A percentile compares a stretch with the other conserved stretches of the same genome.
Conservation (phyloP, 106 monocot genomes). For the Dendrobium catenatum region DNA sequence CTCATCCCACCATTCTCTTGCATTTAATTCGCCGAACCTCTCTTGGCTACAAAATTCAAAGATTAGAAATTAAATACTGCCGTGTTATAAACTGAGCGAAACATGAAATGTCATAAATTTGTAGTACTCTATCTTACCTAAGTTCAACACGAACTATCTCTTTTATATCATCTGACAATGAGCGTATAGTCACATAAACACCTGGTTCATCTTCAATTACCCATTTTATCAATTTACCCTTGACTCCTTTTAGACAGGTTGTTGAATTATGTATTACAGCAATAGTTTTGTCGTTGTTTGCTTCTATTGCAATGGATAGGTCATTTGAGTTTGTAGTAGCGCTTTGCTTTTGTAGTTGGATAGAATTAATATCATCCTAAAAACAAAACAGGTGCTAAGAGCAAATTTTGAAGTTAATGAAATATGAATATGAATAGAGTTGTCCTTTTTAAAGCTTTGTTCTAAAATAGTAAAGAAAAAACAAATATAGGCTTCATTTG, state of each 20-base stretch:
- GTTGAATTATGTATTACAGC: background rate
- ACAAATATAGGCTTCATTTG: background rate
- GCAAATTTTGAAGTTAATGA: background rate
- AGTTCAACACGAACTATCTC: conserved; percentile 45
- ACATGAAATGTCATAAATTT: background rate
- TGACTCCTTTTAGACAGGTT: background rate
- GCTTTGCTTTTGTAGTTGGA: background rate
- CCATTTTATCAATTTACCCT: conserved; percentile 21
- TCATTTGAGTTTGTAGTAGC: background rate
- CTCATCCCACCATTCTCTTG: conserved; percentile 56
- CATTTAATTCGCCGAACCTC: conserved; percentile 54
- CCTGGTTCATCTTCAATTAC: conserved; percentile 69
- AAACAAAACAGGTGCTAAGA: background rate
- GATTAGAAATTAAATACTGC: background rate
- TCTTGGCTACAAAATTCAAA: conserved; percentile 25
- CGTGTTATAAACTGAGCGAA: background rate
- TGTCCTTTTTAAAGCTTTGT: background rate
- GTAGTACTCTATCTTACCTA: conserved; percentile 22
- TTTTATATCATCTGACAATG: conserved; percentile 24
- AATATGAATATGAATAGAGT: background rate
- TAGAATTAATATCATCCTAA: conserved; percentile 6
- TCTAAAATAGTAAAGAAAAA: background rate
- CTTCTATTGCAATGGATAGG: background rate
- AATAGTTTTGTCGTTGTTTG: background rate
- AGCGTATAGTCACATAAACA: conserved; percentile 37